Evolutionary conservation across 495 filamentous ascomycete species (phyloP).

Genomic region (Penicillium cinerascens): DNA sequence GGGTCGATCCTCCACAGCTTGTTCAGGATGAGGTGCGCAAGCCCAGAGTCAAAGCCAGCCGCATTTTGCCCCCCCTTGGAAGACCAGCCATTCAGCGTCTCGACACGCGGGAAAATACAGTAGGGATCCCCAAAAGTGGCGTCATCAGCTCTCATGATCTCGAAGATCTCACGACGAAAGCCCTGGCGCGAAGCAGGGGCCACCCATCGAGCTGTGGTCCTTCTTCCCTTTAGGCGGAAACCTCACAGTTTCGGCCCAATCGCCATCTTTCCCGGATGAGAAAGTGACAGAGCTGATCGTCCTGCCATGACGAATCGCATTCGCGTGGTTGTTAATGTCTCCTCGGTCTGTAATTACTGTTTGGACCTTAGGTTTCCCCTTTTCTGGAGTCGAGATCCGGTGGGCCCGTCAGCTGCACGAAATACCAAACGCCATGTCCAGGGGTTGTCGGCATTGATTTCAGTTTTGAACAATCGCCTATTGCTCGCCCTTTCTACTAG

Average conservation of each 20-base stretch:
- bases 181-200: slow-evolving; percentile 15
- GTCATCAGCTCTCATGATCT: slow-evolving; percentile 10
- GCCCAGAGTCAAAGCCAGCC: background rate
- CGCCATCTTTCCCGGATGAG: slow-evolving; percentile 9
- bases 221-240: slow-evolving; percentile 11
- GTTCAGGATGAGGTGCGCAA: background rate
- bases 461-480: background rate
- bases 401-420: slow-evolving; percentile 19
- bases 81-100: background rate
- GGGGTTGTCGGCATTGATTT: background rate
- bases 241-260: slow-evolving; percentile 15
- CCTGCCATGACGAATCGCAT: background rate
- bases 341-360: background rate
- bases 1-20: background rate
- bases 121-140: background rate
- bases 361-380: slow-evolving; percentile 8
- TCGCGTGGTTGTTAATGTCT: no score
- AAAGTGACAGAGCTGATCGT: slow-evolving; percentile 20
- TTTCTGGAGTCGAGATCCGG: slow-evolving; percentile 18
- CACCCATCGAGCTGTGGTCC: slow-evolving; percentile 14
- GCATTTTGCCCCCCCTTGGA: background rate
- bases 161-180: slow-evolving; percentile 12
- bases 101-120: background rate
- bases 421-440: slow-evolving; percentile 7
- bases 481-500: background rate